Evolutionary conservation across 305 asterid genomes (phyloP).

Genomic region (Fraxinus angustifolia): DNA sequence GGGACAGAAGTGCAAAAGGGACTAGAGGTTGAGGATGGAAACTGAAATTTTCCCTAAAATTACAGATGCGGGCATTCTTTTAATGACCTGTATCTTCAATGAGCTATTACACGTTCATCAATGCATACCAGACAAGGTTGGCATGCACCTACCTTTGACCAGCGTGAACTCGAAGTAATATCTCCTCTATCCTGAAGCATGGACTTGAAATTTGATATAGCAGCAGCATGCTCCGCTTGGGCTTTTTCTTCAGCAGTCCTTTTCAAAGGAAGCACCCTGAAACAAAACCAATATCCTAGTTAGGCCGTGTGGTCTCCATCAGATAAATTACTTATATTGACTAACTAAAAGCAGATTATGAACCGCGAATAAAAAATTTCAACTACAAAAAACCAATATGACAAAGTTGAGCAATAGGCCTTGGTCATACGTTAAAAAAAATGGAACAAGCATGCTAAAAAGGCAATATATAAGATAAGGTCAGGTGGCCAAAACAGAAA

Average conservation of each 20-base stretch:
- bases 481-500: neutral
- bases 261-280: slow-evolving; percentile 69
- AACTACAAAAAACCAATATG: neutral
- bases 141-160: slow-evolving; percentile 73
- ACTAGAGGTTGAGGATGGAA: neutral
- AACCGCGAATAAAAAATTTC: neutral
- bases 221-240: slow-evolving; percentile 72
- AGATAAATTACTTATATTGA: neutral
- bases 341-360: neutral
- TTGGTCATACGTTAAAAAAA: neutral
- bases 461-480: neutral
- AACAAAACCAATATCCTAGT: slow-evolving; percentile 15
- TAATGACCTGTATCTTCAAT: neutral
- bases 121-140: slow-evolving; percentile 1
- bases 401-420: slow-evolving; percentile 4
- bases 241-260: slow-evolving; percentile 76
- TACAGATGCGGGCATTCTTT: neutral
- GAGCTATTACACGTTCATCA: neutral
- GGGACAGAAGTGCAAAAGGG: neutral
- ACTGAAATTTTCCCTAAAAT: neutral
- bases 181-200: slow-evolving; percentile 79
- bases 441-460: neutral
- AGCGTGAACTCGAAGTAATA: slow-evolving; percentile 63
- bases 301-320: neutral
- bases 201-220: slow-evolving; percentile 62